Evolutionary conservation across 2,329 filamentous ascomycete genomes (phyloP), one percentile per base, ranked within the genome.

Genomic region (Cordyceps javanica): DNA sequence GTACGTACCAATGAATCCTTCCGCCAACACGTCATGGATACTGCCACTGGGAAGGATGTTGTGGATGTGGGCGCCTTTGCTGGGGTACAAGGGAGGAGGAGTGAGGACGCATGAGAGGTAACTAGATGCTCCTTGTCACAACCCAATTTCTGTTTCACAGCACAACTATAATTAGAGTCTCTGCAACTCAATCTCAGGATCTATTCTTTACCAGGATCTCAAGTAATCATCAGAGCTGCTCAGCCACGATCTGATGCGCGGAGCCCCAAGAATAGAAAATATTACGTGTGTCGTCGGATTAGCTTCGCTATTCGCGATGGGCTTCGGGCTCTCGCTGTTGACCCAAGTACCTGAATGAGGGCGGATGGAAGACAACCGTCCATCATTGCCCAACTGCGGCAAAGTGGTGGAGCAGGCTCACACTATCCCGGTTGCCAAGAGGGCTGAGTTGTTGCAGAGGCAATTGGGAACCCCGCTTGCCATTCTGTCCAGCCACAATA

Each of bases 231-330:
- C 39, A 26, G 21, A 19, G 21, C 14, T 52, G 50, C 50, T 53
- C 7, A 32, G 50, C 50, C 50, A 53, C 50, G 25, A 53, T 53
- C 38, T 42, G 25, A 42, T 39, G 36, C 38, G 26, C 19, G 38
- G 21, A 14, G 7, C 5, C 52, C 52, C 52, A 34, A 55, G 52
- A 55, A 55, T 55, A 55, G 52, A 55, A 45, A 19, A 45, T 46
- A 46, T 46, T 55, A 55, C 52, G 52, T 55, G 52, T 44, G 41
- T 46, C 41, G 50, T 53, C 50, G 38, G 50, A 39, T 53, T 42
- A 32, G 26, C 36, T 23, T 52, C 2, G 25, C 36, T 13, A 16
- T 13, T 42, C n/a, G 38, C 50, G 50, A 41, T 38, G 32, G 14
- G 14, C n/a, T 23, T 26, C 50, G 50, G 50, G n/a, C 26, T 38